These are phyloP conservation scores for Mycena amicta DNA, from an alignment of 768 basidiomycete genomes.

Conservation along the genomic window DNA sequence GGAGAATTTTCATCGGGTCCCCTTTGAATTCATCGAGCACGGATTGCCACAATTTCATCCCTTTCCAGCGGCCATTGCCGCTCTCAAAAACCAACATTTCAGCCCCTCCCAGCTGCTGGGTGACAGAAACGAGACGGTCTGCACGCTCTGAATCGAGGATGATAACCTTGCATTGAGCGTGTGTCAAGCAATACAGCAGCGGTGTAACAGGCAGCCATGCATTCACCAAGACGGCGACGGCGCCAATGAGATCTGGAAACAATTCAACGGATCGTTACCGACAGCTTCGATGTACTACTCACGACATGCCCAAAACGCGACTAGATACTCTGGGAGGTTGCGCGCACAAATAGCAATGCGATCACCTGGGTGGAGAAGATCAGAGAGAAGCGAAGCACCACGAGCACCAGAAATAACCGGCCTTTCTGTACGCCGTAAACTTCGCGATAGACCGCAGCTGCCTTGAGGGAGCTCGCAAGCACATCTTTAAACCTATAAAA, in stretches of 20 bases:
- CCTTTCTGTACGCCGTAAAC: slow-evolving; percentile 54
- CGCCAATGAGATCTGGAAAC: slow-evolving; percentile 50
- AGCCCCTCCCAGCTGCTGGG: slow-evolving; percentile 32
- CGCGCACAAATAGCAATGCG: too few species aligned
- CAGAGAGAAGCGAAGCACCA: slow-evolving; percentile 9
- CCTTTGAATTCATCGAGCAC: too few species aligned
- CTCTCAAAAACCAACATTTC: slow-evolving; percentile 51
- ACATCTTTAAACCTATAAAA: slow-evolving; percentile 30
- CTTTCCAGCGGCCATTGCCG: slow-evolving; percentile 40
- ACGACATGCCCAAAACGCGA: slow-evolving; percentile 67
- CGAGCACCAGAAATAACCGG: slow-evolving; percentile 10
- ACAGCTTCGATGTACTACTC: slow-evolving; percentile 29
- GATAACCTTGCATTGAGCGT: slow-evolving; percentile 56
- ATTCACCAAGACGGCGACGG: slow-evolving; percentile 63
- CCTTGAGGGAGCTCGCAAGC: slow-evolving; percentile 37
- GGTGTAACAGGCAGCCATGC: slow-evolving; percentile 63
- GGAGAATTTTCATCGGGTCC: too few species aligned
- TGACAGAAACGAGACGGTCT: too few species aligned
- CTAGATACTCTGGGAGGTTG: slow-evolving; percentile 62
- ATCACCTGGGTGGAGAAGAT: slow-evolving; percentile 41
- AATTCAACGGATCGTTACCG: slow-evolving; percentile 12
- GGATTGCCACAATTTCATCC: slow-evolving; percentile 45
- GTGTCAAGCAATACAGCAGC: slow-evolving; percentile 55
- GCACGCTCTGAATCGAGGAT: slow-evolving; percentile 63
- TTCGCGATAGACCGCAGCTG: slow-evolving; percentile 39